A percentile compares a stretch with the other conserved stretches of the same genome.
Evolutionary conservation across 2,329 filamentous ascomycete species (phyloP).

Genomic region (Xylariaceae sp.): DNA sequence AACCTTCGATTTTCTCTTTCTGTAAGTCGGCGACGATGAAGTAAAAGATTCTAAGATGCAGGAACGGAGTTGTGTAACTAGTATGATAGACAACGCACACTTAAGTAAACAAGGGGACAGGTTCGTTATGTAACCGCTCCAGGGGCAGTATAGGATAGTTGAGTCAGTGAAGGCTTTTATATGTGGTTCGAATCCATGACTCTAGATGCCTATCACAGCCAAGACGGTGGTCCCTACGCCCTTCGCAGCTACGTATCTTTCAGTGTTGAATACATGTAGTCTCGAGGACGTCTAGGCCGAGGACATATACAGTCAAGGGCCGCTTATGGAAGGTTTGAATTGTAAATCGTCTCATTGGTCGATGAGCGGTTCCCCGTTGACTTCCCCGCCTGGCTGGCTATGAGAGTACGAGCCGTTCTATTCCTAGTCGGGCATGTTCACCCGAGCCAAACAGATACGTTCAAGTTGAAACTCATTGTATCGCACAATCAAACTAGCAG

Average conservation of each 20-base stretch:
- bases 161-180: neutral
- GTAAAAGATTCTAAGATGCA: neutral
- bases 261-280: too few relatives aligned
- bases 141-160: neutral
- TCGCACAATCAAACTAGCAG: neutral
- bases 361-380: conserved; percentile 7
- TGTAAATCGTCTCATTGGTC: conserved; percentile 7
- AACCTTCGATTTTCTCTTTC: neutral
- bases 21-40: neutral
- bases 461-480: too few relatives aligned
- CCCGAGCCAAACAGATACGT: conserved; percentile 21
- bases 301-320: neutral
- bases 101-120: neutral
- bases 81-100: neutral
- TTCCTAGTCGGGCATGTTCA: conserved; percentile 37
- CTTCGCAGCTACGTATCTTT: neutral
- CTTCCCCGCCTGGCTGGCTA: conserved; percentile 14
- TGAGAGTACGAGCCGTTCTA: neutral
- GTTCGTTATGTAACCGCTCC: neutral
- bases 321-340: conserved; percentile 8
- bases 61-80: neutral
- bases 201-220: neutral
- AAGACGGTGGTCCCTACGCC: neutral
- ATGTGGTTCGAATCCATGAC: neutral
- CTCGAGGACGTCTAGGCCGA: too few relatives aligned